Conservation (phyloP, 2,329 filamentous ascomycete species). For the Blumeria hordei region DNA sequence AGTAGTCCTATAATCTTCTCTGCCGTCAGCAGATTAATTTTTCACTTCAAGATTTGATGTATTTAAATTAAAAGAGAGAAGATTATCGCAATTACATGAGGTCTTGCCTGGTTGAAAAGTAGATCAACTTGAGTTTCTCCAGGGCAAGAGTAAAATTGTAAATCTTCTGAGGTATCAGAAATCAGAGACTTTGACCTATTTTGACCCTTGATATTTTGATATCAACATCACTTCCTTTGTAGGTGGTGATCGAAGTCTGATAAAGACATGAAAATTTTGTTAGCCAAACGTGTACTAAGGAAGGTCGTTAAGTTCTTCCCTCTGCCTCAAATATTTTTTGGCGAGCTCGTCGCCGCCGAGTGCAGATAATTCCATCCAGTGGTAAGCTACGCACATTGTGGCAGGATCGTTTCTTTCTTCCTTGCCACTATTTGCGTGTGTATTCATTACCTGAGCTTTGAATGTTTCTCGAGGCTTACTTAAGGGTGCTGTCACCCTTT, state of each 20-base stretch:
- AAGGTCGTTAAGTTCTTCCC: conserved; percentile 14
- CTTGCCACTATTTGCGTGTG: conserved; percentile 17
- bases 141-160: too few species aligned
- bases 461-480: conserved; percentile 74
- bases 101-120: too few species aligned
- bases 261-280: not conserved
- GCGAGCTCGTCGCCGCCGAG: conserved; percentile 71
- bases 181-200: too few species aligned
- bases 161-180: too few species aligned
- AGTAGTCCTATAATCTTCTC: too few species aligned
- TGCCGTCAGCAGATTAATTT: too few species aligned
- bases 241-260: not conserved
- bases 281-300: conserved; percentile 5
- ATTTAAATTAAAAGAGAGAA: too few species aligned
- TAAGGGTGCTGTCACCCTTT: conserved; percentile 58
- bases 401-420: conserved; percentile 54
- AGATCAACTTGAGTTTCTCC: too few species aligned
- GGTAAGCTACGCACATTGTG: conserved; percentile 80
- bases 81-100: too few species aligned
- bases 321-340: conserved; percentile 54
- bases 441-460: conserved; percentile 45
- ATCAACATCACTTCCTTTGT: too few species aligned
- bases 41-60: too few species aligned
- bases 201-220: too few species aligned
- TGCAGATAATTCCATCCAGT: conserved; percentile 89